Evolutionary conservation across 1,139 yeast species (phyloP).

Genomic region (Pichia sp.): DNA sequence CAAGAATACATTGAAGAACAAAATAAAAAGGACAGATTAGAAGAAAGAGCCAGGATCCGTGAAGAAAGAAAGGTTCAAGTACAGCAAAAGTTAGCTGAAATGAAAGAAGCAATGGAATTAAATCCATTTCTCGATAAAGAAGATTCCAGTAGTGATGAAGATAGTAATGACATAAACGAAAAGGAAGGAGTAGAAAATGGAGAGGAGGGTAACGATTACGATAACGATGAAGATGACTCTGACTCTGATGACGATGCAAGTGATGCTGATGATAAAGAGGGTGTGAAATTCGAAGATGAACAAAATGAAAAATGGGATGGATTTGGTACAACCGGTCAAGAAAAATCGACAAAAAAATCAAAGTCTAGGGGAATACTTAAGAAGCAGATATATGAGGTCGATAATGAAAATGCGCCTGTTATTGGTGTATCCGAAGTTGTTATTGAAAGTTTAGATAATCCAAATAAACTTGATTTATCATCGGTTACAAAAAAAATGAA

Average conservation of each 20-base stretch:
- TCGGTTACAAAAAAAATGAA: conserved; percentile 48
- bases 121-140: conserved; percentile 20
- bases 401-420: conserved; percentile 41
- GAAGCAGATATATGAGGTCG: conserved; percentile 41
- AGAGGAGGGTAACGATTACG: conserved; percentile 12
- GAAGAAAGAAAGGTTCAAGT: conserved; percentile 65
- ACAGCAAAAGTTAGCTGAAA: conserved; percentile 42
- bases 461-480: conserved; percentile 30
- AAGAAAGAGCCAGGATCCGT: conserved; percentile 63
- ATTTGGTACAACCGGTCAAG: conserved; percentile 18
- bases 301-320: conserved; percentile 14
- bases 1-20: conserved; percentile 67
- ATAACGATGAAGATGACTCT: conserved; percentile 16
- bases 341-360: conserved; percentile 16
- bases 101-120: conserved; percentile 23
- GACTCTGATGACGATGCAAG: neutral
- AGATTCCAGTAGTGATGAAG: conserved; percentile 12
- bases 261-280: conserved; percentile 24
- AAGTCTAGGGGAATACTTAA: conserved; percentile 36
- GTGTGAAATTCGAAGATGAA: neutral
- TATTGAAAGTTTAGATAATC: conserved; percentile 47
- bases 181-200: neutral
- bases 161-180: conserved; percentile 6
- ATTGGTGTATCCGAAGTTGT: conserved; percentile 58
- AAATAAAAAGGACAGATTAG: conserved; percentile 65